Base-by-base conservation (phyloP, 805 yeast species). In the Tetrapisispora fleetii region DNA sequence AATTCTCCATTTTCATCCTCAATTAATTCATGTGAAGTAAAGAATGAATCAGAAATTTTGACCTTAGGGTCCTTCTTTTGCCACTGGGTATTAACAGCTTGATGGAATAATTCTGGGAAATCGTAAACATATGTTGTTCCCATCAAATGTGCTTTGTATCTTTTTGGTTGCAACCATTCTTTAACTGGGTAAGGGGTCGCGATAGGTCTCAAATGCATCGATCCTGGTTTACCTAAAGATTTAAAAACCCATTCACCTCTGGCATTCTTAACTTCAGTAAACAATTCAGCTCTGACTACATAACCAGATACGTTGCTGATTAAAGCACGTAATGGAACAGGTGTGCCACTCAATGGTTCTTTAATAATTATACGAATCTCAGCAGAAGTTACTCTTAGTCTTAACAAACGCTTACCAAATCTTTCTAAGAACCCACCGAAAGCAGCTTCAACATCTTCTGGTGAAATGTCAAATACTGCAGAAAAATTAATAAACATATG, bases 91-190 rank as follows among this genome's bases (percentile, higher is more conserved):
- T 79, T 68, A 37, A 86, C 77, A 37, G 96, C 95, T 73, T 93
- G 97, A 62, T 90, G 86, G 84, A 95, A 93, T 62, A 93, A 73
- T 67, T 93, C 99, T 47, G 99, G 99, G 93, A 93, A 95, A 70
- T 93, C 99, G 63, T 95, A 93, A 45, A 88, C 96, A 64, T 88
- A 93, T 11, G 99, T 90, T 18, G 99, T 93, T 54, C 99, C 99
- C 90, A 93, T 85, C 60, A 87, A 77, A 70, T 93, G 98, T 45
- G 99, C 99, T 74, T 84, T 86, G 76, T 95, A 95, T 72, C 99
- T 88, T 71, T 93, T 93, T 60, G 98, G 97, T 74, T 93, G 99
- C 62, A 93, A 77, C 73, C 95, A 90, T 72, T 93, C 99, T 75
- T 93, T 93, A 32, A 95, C 95, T 50, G 98, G 95, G 66, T 93